Base-by-base conservation (phyloP, 768 basidiomycete species). In the Boletus rubescentipes region DNA sequence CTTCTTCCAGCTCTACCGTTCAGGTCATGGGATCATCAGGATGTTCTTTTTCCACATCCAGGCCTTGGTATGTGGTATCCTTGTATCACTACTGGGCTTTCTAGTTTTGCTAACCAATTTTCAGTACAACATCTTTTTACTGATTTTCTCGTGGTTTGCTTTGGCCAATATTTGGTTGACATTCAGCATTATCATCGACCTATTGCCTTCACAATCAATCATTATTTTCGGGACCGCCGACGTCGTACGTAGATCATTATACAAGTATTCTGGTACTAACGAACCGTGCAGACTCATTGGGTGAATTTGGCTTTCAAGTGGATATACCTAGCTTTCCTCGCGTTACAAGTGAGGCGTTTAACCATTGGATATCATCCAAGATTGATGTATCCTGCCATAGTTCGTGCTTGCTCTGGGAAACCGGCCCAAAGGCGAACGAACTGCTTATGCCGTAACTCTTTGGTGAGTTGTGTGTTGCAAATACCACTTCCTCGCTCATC, bases 31-130 rank as follows among this genome's bases (percentile, higher is more conserved):
- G 26, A 80, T 91, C 49, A 80, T 96, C 58, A 86, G 96, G 66
- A 92, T 98, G 89, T 88, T 98, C 77, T 93, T 98, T 78, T 85
- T 99, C 70, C 95, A 98, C 66, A 65, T 99, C 43, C 96, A 98
- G 72, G 94, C 86, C 38, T 54, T 98, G 49, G 92, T 93, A 68
- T 57, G 87, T 78, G 29, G 21, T 21, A 32, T 64, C 40, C 46
- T 38, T 38, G 23, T 26, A n/a, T 26, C 6, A 26, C 6, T 26
- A 26, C 26, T 26, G 3, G 7, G 26, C 10, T 35, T 37, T 23
- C 15, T 37, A 8, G 18, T 26, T 49, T 42, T n/a, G n/a, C 31
- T 59, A 23, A 63, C 20, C 16, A 8, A 2, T 44, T 35, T 42
- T 43, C 41, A 93, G 89, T 95, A 93, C 71, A 94, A 93, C 72